phyloP scores from a whole-genome alignment of 176 grass and related monocot species.

The Oryza nivara region DNA sequence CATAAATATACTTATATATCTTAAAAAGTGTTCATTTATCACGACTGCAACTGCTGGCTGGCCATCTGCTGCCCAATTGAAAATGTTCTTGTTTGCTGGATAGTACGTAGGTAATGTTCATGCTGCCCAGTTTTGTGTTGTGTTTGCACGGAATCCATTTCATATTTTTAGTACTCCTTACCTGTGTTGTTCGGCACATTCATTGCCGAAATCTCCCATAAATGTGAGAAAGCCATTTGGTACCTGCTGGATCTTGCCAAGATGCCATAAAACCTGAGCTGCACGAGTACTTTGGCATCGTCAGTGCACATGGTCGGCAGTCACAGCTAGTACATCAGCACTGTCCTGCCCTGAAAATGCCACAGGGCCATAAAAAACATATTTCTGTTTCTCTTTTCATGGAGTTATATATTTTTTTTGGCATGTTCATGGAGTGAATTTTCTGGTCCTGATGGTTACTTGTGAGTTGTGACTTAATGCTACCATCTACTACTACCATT shows the following conservation, averaged over 20 bases:
- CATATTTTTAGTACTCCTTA: constrained; percentile 20
- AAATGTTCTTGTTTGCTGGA: constrained; percentile 2
- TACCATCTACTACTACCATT: constrained; percentile 29
- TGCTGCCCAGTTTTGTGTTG: background rate
- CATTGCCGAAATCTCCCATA: constrained; percentile 22
- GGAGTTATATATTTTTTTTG: background rate
- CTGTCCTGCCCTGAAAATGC: constrained; percentile 42
- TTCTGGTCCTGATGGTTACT: constrained; percentile 4
- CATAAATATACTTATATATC: constrained; percentile 12
- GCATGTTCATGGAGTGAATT: background rate
- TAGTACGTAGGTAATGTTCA: background rate
- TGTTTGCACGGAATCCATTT: constrained; percentile 23
- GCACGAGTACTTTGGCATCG: constrained; percentile 8
- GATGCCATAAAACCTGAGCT: constrained; percentile 14
- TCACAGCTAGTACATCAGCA: constrained; percentile 40
- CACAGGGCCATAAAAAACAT: background rate
- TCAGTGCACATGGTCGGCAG: constrained; percentile 35
- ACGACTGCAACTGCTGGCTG: constrained; percentile 5
- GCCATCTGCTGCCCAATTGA: background rate
- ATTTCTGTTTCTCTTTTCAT: constrained; percentile 31
- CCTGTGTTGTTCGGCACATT: background rate
- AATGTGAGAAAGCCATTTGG: constrained; percentile 16
- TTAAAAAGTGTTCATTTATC: constrained; percentile 29
- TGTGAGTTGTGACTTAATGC: constrained; percentile 26
- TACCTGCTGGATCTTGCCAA: constrained; percentile 27